A percentile compares a stretch with the other conserved stretches of the same genome.
These are phyloP conservation scores for Tylopilus subfusipes DNA, from an alignment of 768 basidiomycete species.

Conservation along the genomic window DNA sequence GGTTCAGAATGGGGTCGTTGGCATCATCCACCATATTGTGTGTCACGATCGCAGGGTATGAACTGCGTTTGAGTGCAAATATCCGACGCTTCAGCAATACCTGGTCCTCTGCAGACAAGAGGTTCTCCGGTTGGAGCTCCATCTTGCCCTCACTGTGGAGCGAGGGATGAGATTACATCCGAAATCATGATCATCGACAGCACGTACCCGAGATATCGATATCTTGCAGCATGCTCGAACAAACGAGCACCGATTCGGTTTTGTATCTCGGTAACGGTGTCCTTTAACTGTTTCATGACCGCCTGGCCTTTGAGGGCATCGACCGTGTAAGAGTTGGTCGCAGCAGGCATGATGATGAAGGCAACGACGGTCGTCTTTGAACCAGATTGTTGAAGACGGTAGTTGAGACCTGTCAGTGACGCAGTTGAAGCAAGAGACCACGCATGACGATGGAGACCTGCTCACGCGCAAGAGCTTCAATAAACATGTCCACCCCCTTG, in stretches of 20 bases:
- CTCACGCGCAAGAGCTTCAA: slow-evolving; percentile 89
- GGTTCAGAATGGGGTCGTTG: slow-evolving; percentile 90
- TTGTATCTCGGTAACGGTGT: slow-evolving; percentile 95
- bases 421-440: not conserved
- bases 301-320: slow-evolving; percentile 97
- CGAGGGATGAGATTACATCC: not conserved
- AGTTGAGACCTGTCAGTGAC: slow-evolving; percentile 46
- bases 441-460: slow-evolving; percentile 6
- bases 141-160: slow-evolving; percentile 63
- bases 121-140: slow-evolving; percentile 66
- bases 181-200: not conserved
- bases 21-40: slow-evolving; percentile 98
- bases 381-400: slow-evolving; percentile 55
- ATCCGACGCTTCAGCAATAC: slow-evolving; percentile 93
- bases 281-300: slow-evolving; percentile 93
- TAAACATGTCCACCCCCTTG: slow-evolving; percentile 99
- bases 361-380: slow-evolving; percentile 88
- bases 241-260: slow-evolving; percentile 87
- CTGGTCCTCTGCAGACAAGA: slow-evolving; percentile 90
- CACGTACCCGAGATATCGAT: slow-evolving; percentile 80
- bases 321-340: slow-evolving; percentile 94
- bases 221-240: slow-evolving; percentile 92
- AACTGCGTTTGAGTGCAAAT: slow-evolving; percentile 92
- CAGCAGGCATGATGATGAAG: slow-evolving; percentile 98
- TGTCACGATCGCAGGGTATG: slow-evolving; percentile 93